Base-by-base conservation (phyloP, 2,329 filamentous ascomycete species). In the Diaporthe sp. region DNA sequence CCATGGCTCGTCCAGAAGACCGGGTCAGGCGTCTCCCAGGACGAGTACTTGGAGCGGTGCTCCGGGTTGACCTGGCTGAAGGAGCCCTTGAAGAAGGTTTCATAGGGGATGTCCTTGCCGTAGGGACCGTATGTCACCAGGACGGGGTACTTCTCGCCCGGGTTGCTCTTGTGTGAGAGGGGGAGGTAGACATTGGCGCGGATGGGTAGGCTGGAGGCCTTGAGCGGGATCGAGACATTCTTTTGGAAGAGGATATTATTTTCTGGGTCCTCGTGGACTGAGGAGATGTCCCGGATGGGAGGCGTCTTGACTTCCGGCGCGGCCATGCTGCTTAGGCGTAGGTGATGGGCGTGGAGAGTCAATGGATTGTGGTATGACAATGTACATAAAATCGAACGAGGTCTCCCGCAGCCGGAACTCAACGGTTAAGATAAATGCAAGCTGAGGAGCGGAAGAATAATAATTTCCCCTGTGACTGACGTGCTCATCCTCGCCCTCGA, bases 81-180 rank as follows among this genome's bases (percentile, higher is more conserved):
- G 12, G 83, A 86, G 28, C 82, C 80, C 1, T 82, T 78, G 49
- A 82, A 82, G 78, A 87, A 88, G 68, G 82, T 86, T n/a, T 28
- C 72, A 80, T 94, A 94, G 28, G 87, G 89, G 49, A 94, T 93
- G 78, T 94, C 92, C 79, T 95, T 94, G 61, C 93, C 93, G 77
- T 94, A 94, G 0, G 93, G 93, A 0, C 93, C 93, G 78, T 94
- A 94, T 0, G 92, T 94, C 2, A 93, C 90, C 12, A 94, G 81
- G 0, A 93, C 92, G 0, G 93, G 93, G 31, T 87, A 87, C 57
- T 78, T 81, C 13, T 72, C 81, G 1, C 74, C 73, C 15, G 71
- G 71, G 57, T 76, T 60, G 19, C 72, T 57, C 62, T 53, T 65
- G 49, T 74, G 61, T 3, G 71, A 46, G 17, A 80, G 78, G 28